Percentiles rank a stretch among this genome's conserved stretches.
Conservation (phyloP, 768 basidiomycete species). For the Ephemerocybe angulata region DNA sequence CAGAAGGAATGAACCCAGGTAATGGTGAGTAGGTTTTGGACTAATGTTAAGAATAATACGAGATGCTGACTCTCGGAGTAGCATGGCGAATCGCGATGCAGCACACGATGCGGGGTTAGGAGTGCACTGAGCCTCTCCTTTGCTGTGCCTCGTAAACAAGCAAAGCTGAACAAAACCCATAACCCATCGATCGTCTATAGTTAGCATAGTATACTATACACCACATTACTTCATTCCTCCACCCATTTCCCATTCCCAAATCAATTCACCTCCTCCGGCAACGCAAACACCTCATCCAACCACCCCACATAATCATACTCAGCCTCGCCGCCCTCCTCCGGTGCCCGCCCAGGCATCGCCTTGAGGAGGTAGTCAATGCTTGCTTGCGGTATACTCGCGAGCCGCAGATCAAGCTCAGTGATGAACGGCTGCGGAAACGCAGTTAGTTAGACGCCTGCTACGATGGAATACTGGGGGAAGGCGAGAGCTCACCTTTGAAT, state of each 20-base stretch:
- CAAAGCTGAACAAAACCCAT: too few relatives aligned
- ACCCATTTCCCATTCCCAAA: background rate
- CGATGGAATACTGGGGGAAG: background rate
- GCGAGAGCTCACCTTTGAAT: conserved; percentile 65
- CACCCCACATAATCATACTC: conserved; percentile 82
- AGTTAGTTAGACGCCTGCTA: conserved; percentile 15
- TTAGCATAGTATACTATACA: too few relatives aligned
- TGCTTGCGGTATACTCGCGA: conserved; percentile 73
- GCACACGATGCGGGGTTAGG: too few relatives aligned
- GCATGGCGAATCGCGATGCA: too few relatives aligned
- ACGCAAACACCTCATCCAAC: conserved; percentile 74
- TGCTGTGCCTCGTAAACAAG: too few relatives aligned
- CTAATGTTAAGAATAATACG: too few relatives aligned
- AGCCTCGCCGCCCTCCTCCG: conserved; percentile 53
- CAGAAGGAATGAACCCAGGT: too few relatives aligned
- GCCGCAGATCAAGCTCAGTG: conserved; percentile 86
- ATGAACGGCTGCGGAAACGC: conserved; percentile 67
- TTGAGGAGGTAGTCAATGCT: conserved; percentile 80
- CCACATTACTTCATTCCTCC: too few relatives aligned
- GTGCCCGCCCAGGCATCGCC: conserved; percentile 59
- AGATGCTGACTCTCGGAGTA: too few relatives aligned
- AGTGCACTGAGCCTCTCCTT: too few relatives aligned
- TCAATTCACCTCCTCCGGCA: conserved; percentile 24
- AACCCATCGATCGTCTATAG: too few relatives aligned
- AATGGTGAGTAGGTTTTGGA: too few relatives aligned